phyloP scores from a whole-genome alignment of 305 asterid species.

The Fraxinus sp. region DNA sequence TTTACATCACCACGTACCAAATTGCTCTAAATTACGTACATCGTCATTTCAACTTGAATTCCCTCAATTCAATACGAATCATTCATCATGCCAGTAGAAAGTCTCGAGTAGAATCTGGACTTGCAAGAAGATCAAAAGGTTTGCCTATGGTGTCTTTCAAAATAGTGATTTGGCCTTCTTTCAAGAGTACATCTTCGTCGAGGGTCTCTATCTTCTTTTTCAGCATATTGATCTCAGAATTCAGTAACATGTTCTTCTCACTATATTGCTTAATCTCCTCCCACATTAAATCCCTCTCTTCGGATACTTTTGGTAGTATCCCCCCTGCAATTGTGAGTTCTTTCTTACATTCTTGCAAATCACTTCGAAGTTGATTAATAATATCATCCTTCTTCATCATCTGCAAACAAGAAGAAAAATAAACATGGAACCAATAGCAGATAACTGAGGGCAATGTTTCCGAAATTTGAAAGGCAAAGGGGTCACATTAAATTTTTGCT shows the following conservation, averaged over 20 bases:
- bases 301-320: slow-evolving; percentile 73
- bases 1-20: not conserved
- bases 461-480: not conserved
- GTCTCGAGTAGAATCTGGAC: slow-evolving; percentile 52
- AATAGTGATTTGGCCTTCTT: slow-evolving; percentile 94
- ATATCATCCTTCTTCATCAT: slow-evolving; percentile 78
- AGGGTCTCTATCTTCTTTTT: slow-evolving; percentile 81
- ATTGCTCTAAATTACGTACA: not conserved
- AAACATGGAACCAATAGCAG: not conserved
- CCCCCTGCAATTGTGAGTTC: slow-evolving; percentile 68
- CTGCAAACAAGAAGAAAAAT: slow-evolving; percentile 33
- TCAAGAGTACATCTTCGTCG: slow-evolving; percentile 81
- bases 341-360: slow-evolving; percentile 74
- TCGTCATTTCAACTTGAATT: not conserved
- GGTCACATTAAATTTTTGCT: no score
- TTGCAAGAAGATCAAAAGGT: slow-evolving; percentile 74
- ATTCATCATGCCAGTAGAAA: slow-evolving; percentile 51
- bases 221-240: slow-evolving; percentile 54
- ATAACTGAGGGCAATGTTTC: not conserved
- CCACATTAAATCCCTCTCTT: slow-evolving; percentile 92
- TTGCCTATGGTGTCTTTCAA: slow-evolving; percentile 72
- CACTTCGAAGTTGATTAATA: slow-evolving; percentile 58
- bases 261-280: slow-evolving; percentile 70
- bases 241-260: slow-evolving; percentile 78
- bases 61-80: slow-evolving; percentile 13